Evolutionary conservation across 148 eudicot species (phyloP), one percentile per base, ranked within the genome.

Genomic region (Simmondsia chinensis): DNA sequence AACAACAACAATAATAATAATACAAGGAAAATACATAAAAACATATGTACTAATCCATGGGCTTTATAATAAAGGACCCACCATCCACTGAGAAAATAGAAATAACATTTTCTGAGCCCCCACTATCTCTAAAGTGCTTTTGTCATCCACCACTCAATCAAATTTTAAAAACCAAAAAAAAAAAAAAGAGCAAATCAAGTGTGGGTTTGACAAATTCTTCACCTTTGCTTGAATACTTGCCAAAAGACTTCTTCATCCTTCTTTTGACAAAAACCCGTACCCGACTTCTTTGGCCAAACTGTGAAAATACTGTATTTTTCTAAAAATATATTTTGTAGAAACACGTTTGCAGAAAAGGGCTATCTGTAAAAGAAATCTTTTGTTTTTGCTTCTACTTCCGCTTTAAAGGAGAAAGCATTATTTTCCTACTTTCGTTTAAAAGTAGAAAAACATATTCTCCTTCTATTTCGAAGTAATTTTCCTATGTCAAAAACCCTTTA

Each of bases 61-160:
- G n/a, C n/a, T 32, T 50, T 50, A 35, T 64, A 51, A 50, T 10
- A 50, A 50, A 54, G 87, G 68, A 41, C 83, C 85, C 57, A 57
- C 64, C 46, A 54, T 57, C 80, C 94, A 79, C 76, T 72, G 69
- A 38, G 25, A 61, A 57, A 52, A 60, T 30, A 47, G 42, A 14
- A 14, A 47, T 32, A 18, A 48, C 42, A 41, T 7, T 34, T 28
- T 39, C 54, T 57, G 52, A 38, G 21, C 57, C 59, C 52, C 74
- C 63, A 70, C 72, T 66, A 64, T 67, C 31, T 62, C 39, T 51
- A 66, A 67, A 72, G 79, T 79, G 82, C 73, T 60, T 52, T 37
- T 55, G 60, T 78, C 96, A 82, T 62, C 59, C 58, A 62, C 79
- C 84, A 80, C 74, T 48, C 39, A 20, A 51, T 36, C 30, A 27